These are phyloP conservation scores for Pueraria montana DNA, from an alignment of 306 rosid species.

Conservation along the genomic window DNA sequence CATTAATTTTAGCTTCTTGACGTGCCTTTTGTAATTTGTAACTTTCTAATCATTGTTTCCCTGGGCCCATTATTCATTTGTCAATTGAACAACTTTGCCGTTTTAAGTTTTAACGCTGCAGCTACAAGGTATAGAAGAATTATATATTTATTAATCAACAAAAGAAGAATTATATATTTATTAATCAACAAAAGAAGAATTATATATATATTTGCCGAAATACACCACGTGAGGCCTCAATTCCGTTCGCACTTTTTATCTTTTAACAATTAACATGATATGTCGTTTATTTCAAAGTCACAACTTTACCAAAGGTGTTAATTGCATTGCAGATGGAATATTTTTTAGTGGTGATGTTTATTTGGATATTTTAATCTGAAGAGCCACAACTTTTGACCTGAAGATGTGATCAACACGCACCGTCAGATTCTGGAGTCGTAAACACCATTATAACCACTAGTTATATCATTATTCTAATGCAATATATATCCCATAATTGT, in stretches of 20 bases:
- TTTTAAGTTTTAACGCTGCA: background rate
- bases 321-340: conserved; percentile 1
- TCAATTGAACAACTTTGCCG: conserved; percentile 3
- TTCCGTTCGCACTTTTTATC: background rate
- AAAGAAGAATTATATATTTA: background rate
- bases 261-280: background rate
- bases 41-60: background rate
- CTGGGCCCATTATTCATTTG: conserved; percentile 1
- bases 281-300: background rate
- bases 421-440: conserved; percentile 17
- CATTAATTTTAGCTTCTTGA: background rate
- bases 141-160: background rate
- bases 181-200: too few species aligned
- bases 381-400: conserved; percentile 48
- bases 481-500: background rate
- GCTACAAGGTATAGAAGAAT: background rate
- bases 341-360: background rate
- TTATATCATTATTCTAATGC: conserved; percentile 20
- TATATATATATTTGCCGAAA: background rate
- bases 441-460: conserved; percentile 20
- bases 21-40: background rate
- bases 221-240: conserved; percentile 26
- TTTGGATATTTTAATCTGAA: background rate
- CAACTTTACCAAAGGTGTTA: background rate
- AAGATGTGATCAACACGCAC: background rate